These are phyloP conservation scores for Salix dunnii DNA, from an alignment of 345 rosid species.

Conservation along the genomic window DNA sequence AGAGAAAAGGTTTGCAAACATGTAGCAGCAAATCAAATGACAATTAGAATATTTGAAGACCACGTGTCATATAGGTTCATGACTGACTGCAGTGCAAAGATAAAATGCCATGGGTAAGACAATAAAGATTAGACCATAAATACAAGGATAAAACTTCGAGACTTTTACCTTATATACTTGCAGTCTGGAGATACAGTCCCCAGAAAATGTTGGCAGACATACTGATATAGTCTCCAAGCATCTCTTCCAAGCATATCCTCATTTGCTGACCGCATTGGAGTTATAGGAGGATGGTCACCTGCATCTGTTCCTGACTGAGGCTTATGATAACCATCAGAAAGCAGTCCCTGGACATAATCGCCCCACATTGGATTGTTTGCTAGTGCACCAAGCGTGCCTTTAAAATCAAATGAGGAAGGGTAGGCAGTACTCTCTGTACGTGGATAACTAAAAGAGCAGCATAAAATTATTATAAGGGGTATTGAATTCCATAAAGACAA, in stretches of 20 bases:
- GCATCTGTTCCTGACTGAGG: conserved; percentile 80
- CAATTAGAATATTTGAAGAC: neutral
- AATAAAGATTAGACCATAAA: neutral
- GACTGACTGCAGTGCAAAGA: too few species aligned
- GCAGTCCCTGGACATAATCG: conserved; percentile 49
- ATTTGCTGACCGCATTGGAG: conserved; percentile 74
- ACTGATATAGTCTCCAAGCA: conserved; percentile 91
- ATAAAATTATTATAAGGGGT: conserved; percentile 9
- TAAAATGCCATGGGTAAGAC: too few species aligned
- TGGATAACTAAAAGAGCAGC: conserved; percentile 58
- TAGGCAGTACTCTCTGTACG: conserved; percentile 96
- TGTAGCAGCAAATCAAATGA: too few species aligned
- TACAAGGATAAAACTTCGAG: neutral
- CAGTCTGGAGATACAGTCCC: conserved; percentile 90
- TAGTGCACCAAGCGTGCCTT: conserved; percentile 62
- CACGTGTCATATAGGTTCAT: neutral
- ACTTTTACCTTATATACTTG: conserved; percentile 65
- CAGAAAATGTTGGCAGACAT: conserved; percentile 90
- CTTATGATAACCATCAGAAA: conserved; percentile 60
- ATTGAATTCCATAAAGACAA: conserved; percentile 3
- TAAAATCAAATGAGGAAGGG: conserved; percentile 89
- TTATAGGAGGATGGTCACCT: conserved; percentile 99
- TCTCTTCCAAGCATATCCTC: conserved; percentile 72
- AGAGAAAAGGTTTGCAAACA: too few species aligned
- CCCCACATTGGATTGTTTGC: conserved; percentile 60